Percentiles rank a stretch among this genome's conserved stretches.
These are phyloP conservation scores for Kuraishia borneana DNA, from an alignment of 805 yeast species.

Conservation along the genomic window DNA sequence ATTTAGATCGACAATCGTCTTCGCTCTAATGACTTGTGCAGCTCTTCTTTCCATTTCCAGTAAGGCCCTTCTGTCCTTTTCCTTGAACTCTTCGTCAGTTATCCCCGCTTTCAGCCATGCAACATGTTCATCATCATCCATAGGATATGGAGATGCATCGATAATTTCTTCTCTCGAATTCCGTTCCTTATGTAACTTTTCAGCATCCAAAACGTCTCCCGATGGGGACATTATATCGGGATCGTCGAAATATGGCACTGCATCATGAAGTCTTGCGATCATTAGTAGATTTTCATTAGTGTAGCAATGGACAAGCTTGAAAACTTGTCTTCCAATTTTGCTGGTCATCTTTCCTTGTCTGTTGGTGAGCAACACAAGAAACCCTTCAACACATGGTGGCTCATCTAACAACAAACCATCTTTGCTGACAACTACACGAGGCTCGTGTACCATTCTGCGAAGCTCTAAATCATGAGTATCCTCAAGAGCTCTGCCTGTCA, in stretches of 20 bases:
- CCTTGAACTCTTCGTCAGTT: constrained; percentile 14
- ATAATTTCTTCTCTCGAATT: constrained; percentile 23
- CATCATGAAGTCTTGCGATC: constrained; percentile 40
- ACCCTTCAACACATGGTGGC: constrained; percentile 79
- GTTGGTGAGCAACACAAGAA: constrained; percentile 45
- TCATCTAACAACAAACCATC: constrained; percentile 25
- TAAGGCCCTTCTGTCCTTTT: constrained; percentile 46
- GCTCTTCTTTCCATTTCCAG: constrained; percentile 55
- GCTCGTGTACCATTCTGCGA: constrained; percentile 32
- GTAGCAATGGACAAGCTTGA: constrained; percentile 50
- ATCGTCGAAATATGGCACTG: constrained; percentile 45
- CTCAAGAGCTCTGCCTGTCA: constrained; percentile 31
- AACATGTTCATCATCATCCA: constrained; percentile 42
- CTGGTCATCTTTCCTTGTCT: constrained; percentile 28
- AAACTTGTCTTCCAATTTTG: constrained; percentile 24
- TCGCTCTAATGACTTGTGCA: constrained; percentile 42
- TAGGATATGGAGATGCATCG: constrained; percentile 41
- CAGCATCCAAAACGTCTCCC: constrained; percentile 17
- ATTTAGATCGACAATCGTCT: constrained; percentile 50
- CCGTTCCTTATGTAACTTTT: constrained; percentile 10
- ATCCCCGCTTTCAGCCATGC: constrained; percentile 43
- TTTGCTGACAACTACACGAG: constrained; percentile 14
- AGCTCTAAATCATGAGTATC: constrained; percentile 49
- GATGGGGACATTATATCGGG: constrained; percentile 20
- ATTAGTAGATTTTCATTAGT: constrained; percentile 53